Evolutionary conservation across 257 asterid species (phyloP), one percentile per base, ranked within the genome.

Genomic region (Prunella vulgaris): DNA sequence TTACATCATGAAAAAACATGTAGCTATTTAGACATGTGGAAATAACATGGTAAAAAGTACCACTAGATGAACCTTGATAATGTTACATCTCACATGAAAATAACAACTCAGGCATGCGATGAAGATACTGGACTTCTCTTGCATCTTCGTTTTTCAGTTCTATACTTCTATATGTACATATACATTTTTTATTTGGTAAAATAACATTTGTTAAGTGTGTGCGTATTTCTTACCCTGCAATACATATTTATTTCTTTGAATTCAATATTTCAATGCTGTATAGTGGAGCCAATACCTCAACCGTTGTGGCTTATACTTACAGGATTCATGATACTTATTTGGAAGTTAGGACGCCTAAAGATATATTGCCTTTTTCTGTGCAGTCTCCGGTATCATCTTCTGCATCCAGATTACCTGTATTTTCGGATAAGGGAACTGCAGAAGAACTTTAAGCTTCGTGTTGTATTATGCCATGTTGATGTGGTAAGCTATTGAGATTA

Each of bases 371-470:
- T 51, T 61, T 73, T 76, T 70, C 5, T 74, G 65, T 83, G 70
- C 87, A 93, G 99, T 77, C 95, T 93, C 66, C 90, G 97, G 64
- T 93, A 93, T 74, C 99, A 93, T 76, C 93, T 93, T 58, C 89
- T 93, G 82, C 99, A 93, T 84, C 96, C 99, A 69, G 99, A 93
- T 82, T 93, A 91, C 84, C 84, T 90, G 60, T 93, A 90, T 84
- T 93, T 84, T 32, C 95, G 97, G 76, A 93, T 93, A 75, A 84
- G 96, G 78, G 99, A 93, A 74, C 81, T 90, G 85, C 97, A 84
- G 83, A 93, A 87, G 83, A 90, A 90, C 72, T 87, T 75, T 76
- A 91, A 88, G 84, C 97, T 93, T 70, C 92, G 96, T 30, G 88
- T 93, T 30, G 87, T 93, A 40, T 78, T 93, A 78, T 93, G 99